Conservation (phyloP, 1,284 basidiomycete species). For the Retiboletus fuscus region DNA sequence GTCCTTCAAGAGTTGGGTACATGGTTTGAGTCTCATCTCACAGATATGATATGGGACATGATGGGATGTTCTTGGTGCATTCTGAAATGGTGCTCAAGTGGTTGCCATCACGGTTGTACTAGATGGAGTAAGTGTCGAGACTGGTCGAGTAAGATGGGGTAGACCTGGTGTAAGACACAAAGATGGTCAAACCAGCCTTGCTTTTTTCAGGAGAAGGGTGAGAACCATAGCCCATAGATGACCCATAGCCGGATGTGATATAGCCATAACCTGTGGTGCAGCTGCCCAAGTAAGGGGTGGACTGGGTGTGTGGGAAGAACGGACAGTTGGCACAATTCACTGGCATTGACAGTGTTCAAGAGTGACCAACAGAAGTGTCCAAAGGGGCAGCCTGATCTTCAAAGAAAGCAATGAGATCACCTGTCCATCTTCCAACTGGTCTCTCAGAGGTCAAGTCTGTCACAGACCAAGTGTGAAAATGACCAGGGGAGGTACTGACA, state of each 20-base stretch:
- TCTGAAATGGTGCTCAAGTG: too few species aligned
- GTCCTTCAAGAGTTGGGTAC: too few species aligned
- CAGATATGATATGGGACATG: too few species aligned
- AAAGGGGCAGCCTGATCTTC: slow-evolving; percentile 62
- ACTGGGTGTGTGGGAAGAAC: slow-evolving; percentile 57
- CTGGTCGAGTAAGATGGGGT: too few species aligned
- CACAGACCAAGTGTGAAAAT: slow-evolving; percentile 42
- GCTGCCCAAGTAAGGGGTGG: slow-evolving; percentile 54
- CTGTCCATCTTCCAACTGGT: slow-evolving; percentile 68
- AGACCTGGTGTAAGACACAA: too few species aligned
- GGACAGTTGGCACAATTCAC: slow-evolving; percentile 65
- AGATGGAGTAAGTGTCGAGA: too few species aligned
- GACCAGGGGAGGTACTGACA: slow-evolving; percentile 41
- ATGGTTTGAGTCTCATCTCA: too few species aligned
- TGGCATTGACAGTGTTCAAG: slow-evolving; percentile 66
- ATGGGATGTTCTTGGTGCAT: too few species aligned
- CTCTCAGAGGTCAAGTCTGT: slow-evolving; percentile 47
- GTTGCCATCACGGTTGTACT: too few species aligned
- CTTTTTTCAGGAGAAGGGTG: slow-evolving; percentile 62
- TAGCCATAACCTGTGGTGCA: slow-evolving; percentile 47
- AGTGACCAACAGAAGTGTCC: slow-evolving; percentile 54
- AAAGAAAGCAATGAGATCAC: slow-evolving; percentile 79
- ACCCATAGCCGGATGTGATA: slow-evolving; percentile 46
- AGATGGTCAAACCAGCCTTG: slow-evolving; percentile 50
- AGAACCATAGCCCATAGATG: slow-evolving; percentile 50